A percentile compares a stretch with the other conserved stretches of the same genome.
phyloP scores from a whole-genome alignment of 371 early-diverging fungal species.

The Syncephalastrum racemosum region DNA sequence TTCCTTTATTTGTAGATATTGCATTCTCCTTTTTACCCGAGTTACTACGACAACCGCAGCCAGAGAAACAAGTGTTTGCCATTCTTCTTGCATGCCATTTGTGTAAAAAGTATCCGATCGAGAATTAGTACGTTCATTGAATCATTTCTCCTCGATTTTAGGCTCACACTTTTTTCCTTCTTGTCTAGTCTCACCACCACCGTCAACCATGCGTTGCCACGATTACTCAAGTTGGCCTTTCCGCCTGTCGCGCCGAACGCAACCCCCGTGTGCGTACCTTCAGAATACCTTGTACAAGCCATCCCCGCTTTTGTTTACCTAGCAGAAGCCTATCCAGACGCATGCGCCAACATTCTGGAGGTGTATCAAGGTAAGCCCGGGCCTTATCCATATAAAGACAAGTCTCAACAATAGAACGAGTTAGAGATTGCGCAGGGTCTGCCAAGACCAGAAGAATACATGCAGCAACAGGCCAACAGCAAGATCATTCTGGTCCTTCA shows the following conservation, averaged over 20 bases:
- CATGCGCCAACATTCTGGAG: conserved; percentile 33
- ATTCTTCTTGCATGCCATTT: conserved; percentile 45
- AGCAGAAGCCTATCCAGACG: conserved; percentile 45
- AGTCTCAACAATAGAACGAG: neutral
- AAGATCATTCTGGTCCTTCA: conserved; percentile 45
- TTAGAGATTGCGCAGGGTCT: conserved; percentile 37
- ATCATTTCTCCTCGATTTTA: neutral
- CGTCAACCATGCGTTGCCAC: conserved; percentile 39
- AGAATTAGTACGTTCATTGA: conserved; percentile 36
- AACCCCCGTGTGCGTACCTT: conserved; percentile 30
- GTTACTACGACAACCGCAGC: conserved; percentile 44
- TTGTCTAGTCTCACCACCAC: conserved; percentile 27
- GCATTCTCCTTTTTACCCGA: conserved; percentile 55
- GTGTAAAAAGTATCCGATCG: conserved; percentile 51
- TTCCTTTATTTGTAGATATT: conserved; percentile 25
- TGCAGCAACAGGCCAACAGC: conserved; percentile 42
- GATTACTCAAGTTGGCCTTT: conserved; percentile 40
- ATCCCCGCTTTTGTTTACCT: conserved; percentile 47
- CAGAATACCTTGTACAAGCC: conserved; percentile 38
- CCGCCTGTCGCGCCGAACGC: conserved; percentile 10
- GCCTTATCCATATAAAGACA: neutral
- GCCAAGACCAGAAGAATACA: conserved; percentile 39
- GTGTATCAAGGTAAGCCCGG: conserved; percentile 34
- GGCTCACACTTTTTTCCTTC: neutral
- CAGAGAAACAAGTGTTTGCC: conserved; percentile 53